phyloP scores from a whole-genome alignment of 495 filamentous ascomycete species.

The Talaromyces proteolyticus region DNA sequence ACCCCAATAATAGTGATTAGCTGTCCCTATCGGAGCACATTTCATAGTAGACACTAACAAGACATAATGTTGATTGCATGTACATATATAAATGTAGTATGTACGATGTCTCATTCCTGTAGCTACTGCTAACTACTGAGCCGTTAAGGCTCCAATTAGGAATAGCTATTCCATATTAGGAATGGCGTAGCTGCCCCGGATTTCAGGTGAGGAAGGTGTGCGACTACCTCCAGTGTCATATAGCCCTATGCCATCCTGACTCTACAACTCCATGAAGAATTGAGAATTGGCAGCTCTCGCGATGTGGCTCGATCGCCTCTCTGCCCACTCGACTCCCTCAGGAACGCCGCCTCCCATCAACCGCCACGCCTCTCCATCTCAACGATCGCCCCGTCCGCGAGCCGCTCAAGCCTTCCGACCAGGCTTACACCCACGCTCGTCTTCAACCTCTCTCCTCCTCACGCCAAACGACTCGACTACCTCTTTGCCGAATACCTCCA shows the following conservation, averaged over 20 bases:
- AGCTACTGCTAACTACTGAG: no score
- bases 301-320: constrained; percentile 89
- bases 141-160: no score
- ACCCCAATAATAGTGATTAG: no score
- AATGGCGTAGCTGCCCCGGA: not conserved
- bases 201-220: not conserved
- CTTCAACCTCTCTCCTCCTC: constrained; percentile 60
- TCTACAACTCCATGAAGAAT: not conserved
- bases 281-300: no score
- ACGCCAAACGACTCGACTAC: constrained; percentile 64
- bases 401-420: constrained; percentile 54
- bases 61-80: no score
- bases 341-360: constrained; percentile 52
- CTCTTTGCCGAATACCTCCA: constrained; percentile 57
- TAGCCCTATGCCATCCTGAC: no score
- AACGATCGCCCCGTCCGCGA: constrained; percentile 52
- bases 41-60: no score
- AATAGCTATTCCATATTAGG: not conserved
- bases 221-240: not conserved
- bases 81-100: no score
- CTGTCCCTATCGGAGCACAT: no score
- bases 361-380: constrained; percentile 66
- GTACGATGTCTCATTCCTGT: no score
- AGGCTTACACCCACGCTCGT: constrained; percentile 54
- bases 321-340: constrained; percentile 61